These are phyloP conservation scores for Amesomyces nigricolor DNA, from an alignment of 2,329 filamentous ascomycete species.

Conservation along the genomic window DNA sequence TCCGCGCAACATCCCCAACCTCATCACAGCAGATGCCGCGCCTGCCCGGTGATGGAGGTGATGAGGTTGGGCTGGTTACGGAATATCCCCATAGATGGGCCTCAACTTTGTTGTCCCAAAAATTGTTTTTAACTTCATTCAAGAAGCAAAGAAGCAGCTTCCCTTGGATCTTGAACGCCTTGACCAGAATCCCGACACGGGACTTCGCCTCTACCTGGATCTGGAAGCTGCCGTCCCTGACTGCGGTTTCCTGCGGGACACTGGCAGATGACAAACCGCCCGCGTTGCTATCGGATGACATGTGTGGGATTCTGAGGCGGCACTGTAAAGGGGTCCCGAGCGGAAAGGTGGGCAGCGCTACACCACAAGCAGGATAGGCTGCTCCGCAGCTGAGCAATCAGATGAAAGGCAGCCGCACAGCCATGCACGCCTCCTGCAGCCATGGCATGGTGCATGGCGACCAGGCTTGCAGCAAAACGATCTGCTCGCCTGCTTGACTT, in stretches of 20 bases:
- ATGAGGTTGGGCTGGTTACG: too few species aligned
- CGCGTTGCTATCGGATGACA: constrained; percentile 10
- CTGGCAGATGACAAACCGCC: background rate
- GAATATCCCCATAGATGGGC: too few species aligned
- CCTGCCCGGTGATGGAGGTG: background rate
- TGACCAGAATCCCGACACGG: too few species aligned
- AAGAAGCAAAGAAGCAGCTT: too few species aligned
- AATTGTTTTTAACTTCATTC: too few species aligned
- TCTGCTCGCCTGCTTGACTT: constrained; percentile 7
- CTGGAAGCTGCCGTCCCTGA: too few species aligned
- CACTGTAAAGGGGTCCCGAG: constrained; percentile 17
- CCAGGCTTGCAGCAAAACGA: constrained; percentile 7
- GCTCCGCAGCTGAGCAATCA: constrained; percentile 22
- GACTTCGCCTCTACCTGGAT: too few species aligned
- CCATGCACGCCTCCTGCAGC: constrained; percentile 2
- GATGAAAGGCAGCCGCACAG: constrained; percentile 19
- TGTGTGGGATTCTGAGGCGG: constrained; percentile 14
- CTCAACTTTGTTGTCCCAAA: too few species aligned
- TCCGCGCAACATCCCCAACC: background rate
- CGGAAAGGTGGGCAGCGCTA: constrained; percentile 16
- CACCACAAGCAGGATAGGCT: constrained; percentile 14
- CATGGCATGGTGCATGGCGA: constrained; percentile 14
- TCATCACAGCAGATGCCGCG: constrained; percentile 6
- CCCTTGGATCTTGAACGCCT: too few species aligned
- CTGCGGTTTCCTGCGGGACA: background rate